Evolutionary conservation across 2,329 filamentous ascomycete species (phyloP).

Genomic region (Cladophialophora bantiana): DNA sequence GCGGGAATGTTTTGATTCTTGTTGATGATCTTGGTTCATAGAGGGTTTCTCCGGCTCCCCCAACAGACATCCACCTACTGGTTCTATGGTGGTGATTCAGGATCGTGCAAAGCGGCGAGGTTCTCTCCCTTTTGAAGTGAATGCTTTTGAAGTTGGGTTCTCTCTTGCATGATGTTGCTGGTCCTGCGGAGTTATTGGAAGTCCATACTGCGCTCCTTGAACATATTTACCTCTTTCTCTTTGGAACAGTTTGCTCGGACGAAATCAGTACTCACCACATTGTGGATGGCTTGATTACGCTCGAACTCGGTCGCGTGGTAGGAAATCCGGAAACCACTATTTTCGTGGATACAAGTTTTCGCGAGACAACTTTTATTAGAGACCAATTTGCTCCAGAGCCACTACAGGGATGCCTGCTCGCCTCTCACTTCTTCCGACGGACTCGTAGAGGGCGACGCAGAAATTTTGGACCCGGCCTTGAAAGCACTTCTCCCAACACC

Average conservation of each 20-base stretch:
- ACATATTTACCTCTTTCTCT: neutral
- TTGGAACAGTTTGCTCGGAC: neutral
- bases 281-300: no score
- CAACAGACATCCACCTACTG: neutral
- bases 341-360: no score
- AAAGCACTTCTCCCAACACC: no score
- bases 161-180: neutral
- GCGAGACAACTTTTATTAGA: no score
- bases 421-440: no score
- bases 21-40: neutral
- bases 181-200: neutral
- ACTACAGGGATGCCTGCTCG: no score
- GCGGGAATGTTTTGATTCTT: neutral
- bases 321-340: no score
- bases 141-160: neutral
- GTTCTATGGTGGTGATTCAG: neutral
- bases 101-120: neutral
- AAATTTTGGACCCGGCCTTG: no score
- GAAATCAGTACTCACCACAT: neutral
- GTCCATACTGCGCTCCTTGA: neutral
- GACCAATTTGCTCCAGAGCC: no score
- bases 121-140: neutral
- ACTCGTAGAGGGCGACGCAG: no score
- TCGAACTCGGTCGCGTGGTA: no score
- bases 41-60: neutral